Evolutionary conservation across 2,329 filamentous ascomycete species (phyloP), one percentile per base, ranked within the genome.

Genomic region (Amphichorda felina): DNA sequence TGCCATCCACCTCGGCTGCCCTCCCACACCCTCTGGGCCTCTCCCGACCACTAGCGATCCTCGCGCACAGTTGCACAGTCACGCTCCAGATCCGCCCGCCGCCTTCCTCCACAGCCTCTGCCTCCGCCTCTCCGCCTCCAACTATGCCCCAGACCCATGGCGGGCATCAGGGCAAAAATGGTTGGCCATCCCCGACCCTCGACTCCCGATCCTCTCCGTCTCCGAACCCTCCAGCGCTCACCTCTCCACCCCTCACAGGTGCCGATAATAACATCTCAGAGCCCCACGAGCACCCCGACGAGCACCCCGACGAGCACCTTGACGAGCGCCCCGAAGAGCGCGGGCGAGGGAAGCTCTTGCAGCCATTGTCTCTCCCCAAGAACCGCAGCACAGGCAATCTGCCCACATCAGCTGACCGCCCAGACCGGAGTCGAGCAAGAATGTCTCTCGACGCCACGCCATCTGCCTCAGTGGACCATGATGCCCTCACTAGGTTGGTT

Each of bases 391-490:
- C 75, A n/a, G 68, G 72, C 35, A 79, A 78, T 49, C 63, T 79
- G 40, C 57, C 63, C 39, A 53, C 68, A 43, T 53, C 61, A 43
- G 53, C 54, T 43, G 67, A 72, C 40, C 56, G 49, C n/a, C 57
- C 71, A 34, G 74, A 79, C 45, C 74, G 70, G 43, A 66, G 69
- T 45, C 66, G 74, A 60, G 68, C 77, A 54, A 79, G 82, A 41
- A 79, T 85, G 59, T 89, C 85, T 34, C 78, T 88, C 51, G 86
- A 91, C 56, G 77, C 75, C 28, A 5, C 31, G 4, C 39, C 73
- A 41, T 67, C 71, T 44, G 58, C 59, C 41, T 51, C 57, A 41
- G 59, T 65, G 47, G 80, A 83, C 46, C 75, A 75, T 60, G 83
- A 88, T 55, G 65, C 73, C 48, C 64, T 85, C 57, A 70, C 80